These are phyloP conservation scores for Rossbeevera mucosa DNA, from an alignment of 768 basidiomycete species.

Conservation along the genomic window DNA sequence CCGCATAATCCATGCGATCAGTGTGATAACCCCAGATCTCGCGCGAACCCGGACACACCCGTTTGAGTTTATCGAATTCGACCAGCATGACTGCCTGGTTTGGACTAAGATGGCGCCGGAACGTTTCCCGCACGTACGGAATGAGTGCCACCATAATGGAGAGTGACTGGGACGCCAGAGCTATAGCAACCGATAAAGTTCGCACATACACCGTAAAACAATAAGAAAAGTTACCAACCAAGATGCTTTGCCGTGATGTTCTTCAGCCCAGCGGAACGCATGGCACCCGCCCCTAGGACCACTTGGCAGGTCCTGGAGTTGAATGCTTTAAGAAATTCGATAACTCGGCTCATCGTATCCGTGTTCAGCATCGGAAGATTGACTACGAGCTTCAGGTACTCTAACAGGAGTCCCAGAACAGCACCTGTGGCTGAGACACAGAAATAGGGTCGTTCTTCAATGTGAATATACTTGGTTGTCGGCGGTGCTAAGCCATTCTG, in stretches of 20 bases:
- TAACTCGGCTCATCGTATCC: conserved; percentile 90
- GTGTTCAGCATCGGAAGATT: conserved; percentile 87
- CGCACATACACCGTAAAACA: conserved; percentile 10
- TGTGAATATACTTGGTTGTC: conserved; percentile 56
- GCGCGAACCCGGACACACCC: conserved; percentile 50
- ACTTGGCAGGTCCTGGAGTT: conserved; percentile 98
- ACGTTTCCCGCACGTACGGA: conserved; percentile 92
- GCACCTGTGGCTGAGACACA: conserved; percentile 82
- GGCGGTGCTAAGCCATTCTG: conserved; percentile 21
- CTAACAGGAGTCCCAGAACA: conserved; percentile 64
- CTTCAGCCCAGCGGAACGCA: conserved; percentile 94
- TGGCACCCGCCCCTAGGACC: conserved; percentile 97
- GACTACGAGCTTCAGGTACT: conserved; percentile 85
- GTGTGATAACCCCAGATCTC: neutral
- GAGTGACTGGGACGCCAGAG: conserved; percentile 92
- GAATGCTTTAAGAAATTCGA: conserved; percentile 96
- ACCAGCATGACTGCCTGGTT: conserved; percentile 96
- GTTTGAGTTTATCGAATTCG: conserved; percentile 97
- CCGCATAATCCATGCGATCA: conserved; percentile 1
- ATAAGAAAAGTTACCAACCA: conserved; percentile 45
- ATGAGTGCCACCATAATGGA: conserved; percentile 93
- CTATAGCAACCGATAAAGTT: conserved; percentile 38
- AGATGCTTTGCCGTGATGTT: conserved; percentile 99
- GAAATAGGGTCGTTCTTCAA: conserved; percentile 85
- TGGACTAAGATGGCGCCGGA: conserved; percentile 86